phyloP scores from a whole-genome alignment of 2,329 filamentous ascomycete genomes.

The Botrytis hyacinthi region DNA sequence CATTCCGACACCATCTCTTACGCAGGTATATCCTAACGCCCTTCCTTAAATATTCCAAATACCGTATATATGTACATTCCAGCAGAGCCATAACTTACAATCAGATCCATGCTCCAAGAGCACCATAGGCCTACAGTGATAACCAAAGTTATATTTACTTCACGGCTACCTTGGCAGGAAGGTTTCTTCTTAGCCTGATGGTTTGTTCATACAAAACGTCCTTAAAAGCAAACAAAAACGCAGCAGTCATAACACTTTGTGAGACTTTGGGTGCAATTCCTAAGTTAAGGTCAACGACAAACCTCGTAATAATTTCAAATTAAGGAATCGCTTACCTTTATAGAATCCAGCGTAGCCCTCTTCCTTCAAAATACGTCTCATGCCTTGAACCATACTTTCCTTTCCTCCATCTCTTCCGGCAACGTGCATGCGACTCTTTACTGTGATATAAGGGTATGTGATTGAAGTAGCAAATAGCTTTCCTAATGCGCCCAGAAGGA shows the following conservation, averaged over 20 bases:
- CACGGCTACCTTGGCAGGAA: constrained; percentile 31
- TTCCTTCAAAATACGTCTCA: constrained; percentile 77
- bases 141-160: neutral
- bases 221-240: constrained; percentile 97
- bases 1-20: constrained; percentile 7
- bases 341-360: constrained; percentile 93
- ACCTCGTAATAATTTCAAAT: neutral
- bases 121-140: neutral
- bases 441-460: constrained; percentile 97
- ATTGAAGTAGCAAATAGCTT: constrained; percentile 92
- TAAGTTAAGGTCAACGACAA: constrained; percentile 42
- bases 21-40: constrained; percentile 8
- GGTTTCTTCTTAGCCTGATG: constrained; percentile 56
- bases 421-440: constrained; percentile 97
- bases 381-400: constrained; percentile 75
- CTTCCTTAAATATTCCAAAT: constrained; percentile 4
- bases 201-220: constrained; percentile 89
- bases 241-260: constrained; percentile 93
- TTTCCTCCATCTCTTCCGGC: constrained; percentile 72
- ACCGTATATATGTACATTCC: constrained; percentile 10
- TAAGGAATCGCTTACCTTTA: constrained; percentile 62
- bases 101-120: constrained; percentile 3
- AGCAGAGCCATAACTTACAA: constrained; percentile 11
- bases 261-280: constrained; percentile 95
- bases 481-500: constrained; percentile 86